Evolutionary conservation across 139 green algal species (phyloP).

Genomic region (Micromonas pusilla): DNA sequence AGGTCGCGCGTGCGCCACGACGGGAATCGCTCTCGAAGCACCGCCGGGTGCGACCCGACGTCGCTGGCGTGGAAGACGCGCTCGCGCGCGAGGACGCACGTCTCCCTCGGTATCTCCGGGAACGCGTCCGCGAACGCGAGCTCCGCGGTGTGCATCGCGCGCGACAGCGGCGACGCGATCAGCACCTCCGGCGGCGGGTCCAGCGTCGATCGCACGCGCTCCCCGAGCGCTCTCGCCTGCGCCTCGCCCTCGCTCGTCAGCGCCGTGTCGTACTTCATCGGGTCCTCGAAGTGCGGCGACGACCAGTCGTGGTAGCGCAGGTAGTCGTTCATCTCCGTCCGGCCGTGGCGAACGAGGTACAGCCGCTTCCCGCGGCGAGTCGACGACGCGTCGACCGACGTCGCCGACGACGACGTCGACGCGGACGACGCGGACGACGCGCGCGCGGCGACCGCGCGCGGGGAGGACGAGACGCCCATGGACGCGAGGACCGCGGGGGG

Average conservation of each 20-base stretch:
- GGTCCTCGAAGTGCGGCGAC: slow-evolving; percentile 25
- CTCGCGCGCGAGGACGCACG: neutral
- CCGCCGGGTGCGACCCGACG: neutral
- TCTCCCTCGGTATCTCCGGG: neutral
- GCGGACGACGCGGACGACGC: neutral
- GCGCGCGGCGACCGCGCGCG: too few relatives aligned
- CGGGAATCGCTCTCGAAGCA: neutral
- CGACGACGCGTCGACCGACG: too few relatives aligned
- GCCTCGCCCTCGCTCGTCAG: slow-evolving; percentile 13
- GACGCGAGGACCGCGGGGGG: neutral
- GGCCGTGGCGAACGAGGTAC: slow-evolving; percentile 31
- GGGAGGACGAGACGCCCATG: neutral
- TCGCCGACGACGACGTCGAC: neutral
- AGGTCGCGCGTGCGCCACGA: neutral
- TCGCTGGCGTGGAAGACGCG: slow-evolving; percentile 31
- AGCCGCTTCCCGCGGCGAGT: too few relatives aligned
- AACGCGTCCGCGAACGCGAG: slow-evolving; percentile 23
- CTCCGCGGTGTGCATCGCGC: slow-evolving; percentile 26
- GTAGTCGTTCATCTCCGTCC: slow-evolving; percentile 39
- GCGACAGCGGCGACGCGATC: slow-evolving; percentile 19
- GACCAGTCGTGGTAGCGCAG: slow-evolving; percentile 11
- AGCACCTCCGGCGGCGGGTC: slow-evolving; percentile 26
- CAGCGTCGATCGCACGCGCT: neutral
- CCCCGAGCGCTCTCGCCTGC: neutral
- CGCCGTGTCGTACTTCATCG: slow-evolving; percentile 30